Conservation (phyloP, 768 basidiomycete genomes). For the Boletus subcaerulescens region DNA sequence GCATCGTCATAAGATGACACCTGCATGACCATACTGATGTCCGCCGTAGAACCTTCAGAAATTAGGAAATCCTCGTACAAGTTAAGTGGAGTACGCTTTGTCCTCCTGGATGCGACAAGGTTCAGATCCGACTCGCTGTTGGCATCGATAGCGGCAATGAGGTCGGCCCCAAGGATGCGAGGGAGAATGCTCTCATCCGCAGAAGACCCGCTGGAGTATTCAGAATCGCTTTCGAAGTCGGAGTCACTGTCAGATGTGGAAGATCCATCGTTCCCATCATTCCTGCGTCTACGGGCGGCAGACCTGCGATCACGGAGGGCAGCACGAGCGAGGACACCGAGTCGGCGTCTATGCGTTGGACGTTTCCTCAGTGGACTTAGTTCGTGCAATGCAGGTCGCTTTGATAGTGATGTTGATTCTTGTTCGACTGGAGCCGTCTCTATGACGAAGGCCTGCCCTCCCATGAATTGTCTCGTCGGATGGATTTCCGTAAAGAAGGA, state of each 20-base stretch:
- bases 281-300: not conserved
- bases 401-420: not conserved
- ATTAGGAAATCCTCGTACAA: constrained; percentile 8
- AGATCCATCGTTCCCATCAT: not conserved
- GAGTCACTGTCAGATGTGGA: constrained; percentile 18
- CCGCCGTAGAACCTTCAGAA: constrained; percentile 17
- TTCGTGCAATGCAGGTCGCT: not conserved
- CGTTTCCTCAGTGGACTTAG: not conserved
- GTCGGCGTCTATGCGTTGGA: not conserved
- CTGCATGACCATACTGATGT: constrained; percentile 24
- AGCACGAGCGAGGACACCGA: constrained; percentile 22
- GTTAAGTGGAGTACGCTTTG: not conserved
- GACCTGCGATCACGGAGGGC: constrained; percentile 18
- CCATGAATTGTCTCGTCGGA: not conserved
- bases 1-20: constrained; percentile 13
- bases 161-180: constrained; percentile 26
- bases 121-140: constrained; percentile 26
- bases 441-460: not conserved
- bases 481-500: not conserved
- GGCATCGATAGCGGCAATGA: constrained; percentile 26
- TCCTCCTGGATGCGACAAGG: not conserved
- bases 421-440: not conserved
- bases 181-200: constrained; percentile 20
- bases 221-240: constrained; percentile 18
- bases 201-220: constrained; percentile 20